Evolutionary conservation across 1,139 yeast species (phyloP).

Genomic region (Yamadazyma pseudoaaseri): DNA sequence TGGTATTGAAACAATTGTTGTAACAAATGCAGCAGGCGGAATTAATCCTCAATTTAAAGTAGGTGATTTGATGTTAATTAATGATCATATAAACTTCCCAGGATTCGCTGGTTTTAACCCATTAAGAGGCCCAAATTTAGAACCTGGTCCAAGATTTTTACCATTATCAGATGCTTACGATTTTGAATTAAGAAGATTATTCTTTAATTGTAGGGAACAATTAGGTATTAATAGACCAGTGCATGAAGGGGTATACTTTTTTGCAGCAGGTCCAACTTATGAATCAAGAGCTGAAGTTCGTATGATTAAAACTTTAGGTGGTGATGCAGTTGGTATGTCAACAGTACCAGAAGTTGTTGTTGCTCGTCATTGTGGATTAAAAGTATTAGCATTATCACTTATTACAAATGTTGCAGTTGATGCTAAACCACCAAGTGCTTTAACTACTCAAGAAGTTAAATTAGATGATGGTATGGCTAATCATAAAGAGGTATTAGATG

Average conservation of each 20-base stretch:
- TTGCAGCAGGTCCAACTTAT: slow-evolving; percentile 91
- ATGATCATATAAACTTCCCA: slow-evolving; percentile 87
- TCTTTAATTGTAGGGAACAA: slow-evolving; percentile 50
- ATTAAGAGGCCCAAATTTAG: slow-evolving; percentile 80
- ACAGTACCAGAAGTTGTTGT: slow-evolving; percentile 95
- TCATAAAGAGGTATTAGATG: slow-evolving; percentile 85
- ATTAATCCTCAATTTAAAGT: slow-evolving; percentile 62
- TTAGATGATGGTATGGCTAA: slow-evolving; percentile 79
- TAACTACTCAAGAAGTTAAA: slow-evolving; percentile 48
- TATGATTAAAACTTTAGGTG: slow-evolving; percentile 69
- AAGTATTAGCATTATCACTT: slow-evolving; percentile 79
- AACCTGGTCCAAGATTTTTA: slow-evolving; percentile 81
- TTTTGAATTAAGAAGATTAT: slow-evolving; percentile 58
- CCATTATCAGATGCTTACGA: slow-evolving; percentile 92
- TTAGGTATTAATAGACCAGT: slow-evolving; percentile 58
- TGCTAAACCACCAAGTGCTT: slow-evolving; percentile 74
- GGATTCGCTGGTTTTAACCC: slow-evolving; percentile 91
- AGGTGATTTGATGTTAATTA: slow-evolving; percentile 88
- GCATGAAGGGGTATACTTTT: slow-evolving; percentile 85
- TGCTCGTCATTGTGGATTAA: slow-evolving; percentile 84
- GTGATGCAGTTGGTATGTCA: slow-evolving; percentile 97
- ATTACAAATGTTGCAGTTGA: slow-evolving; percentile 83
- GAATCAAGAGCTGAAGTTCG: slow-evolving; percentile 94
- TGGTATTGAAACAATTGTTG: slow-evolving; percentile 63
- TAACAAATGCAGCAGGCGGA: slow-evolving; percentile 97